Evolutionary conservation across 768 basidiomycete species (phyloP).

Genomic region (Xerocomellus dryophilus): DNA sequence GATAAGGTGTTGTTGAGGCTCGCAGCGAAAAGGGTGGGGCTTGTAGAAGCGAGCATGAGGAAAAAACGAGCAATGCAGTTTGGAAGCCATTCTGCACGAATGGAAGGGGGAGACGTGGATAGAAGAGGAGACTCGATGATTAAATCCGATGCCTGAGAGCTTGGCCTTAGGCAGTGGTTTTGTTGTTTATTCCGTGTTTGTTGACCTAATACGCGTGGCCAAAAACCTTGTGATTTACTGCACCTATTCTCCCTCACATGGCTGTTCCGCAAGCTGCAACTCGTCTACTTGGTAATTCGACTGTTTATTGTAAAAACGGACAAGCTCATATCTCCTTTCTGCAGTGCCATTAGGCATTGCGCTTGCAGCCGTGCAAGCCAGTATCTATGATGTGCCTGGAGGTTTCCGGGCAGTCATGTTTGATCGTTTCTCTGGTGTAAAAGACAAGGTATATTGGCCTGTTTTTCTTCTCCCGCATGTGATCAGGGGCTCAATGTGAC

Average conservation of each 20-base stretch:
- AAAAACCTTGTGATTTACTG: not conserved
- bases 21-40: slow-evolving; percentile 68
- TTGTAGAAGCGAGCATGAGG: slow-evolving; percentile 66
- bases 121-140: slow-evolving; percentile 48
- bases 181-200: slow-evolving; percentile 32
- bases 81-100: slow-evolving; percentile 82
- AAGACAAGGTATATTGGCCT: slow-evolving; percentile 62
- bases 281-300: slow-evolving; percentile 46
- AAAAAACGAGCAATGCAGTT: slow-evolving; percentile 98
- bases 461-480: not conserved
- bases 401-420: slow-evolving; percentile 97
- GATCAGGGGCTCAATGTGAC: not conserved
- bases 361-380: slow-evolving; percentile 45
- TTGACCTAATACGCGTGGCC: not conserved
- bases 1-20: slow-evolving; percentile 86
- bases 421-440: slow-evolving; percentile 92
- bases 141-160: not conserved
- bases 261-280: slow-evolving; percentile 48
- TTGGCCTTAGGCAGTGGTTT: not conserved
- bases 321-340: slow-evolving; percentile 8
- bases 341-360: slow-evolving; percentile 40
- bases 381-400: slow-evolving; percentile 75
- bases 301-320: not conserved
- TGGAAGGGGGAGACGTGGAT: slow-evolving; percentile 59
- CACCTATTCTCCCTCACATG: slow-evolving; percentile 34